phyloP scores from a whole-genome alignment of 768 basidiomycete genomes.

The Mycena galericulata region DNA sequence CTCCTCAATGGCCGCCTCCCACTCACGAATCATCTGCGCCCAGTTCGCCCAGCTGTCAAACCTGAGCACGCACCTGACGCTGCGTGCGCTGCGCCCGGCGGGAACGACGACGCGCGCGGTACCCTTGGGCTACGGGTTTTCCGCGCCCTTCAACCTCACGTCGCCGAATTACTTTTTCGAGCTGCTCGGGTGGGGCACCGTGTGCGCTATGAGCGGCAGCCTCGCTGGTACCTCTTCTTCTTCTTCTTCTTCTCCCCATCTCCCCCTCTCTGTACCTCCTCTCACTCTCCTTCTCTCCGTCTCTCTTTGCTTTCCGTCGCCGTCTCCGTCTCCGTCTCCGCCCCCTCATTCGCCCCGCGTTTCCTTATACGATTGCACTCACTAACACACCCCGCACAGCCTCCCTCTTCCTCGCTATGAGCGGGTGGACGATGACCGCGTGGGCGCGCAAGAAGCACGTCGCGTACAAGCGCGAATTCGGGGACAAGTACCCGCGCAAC shows the following conservation, averaged over 20 bases:
- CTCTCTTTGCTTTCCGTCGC: no score
- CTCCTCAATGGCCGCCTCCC: background rate
- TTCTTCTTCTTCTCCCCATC: background rate
- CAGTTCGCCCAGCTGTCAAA: constrained; percentile 92
- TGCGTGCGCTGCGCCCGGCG: constrained; percentile 85
- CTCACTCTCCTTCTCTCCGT: no score
- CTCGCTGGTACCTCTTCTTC: constrained; percentile 67
- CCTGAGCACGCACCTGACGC: constrained; percentile 81
- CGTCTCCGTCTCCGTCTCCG: no score
- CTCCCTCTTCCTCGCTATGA: constrained; percentile 72
- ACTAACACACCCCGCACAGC: constrained; percentile 50
- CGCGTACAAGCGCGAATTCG: constrained; percentile 94
- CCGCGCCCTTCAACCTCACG: constrained; percentile 65
- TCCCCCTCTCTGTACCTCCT: no score
- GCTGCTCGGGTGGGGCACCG: constrained; percentile 75
- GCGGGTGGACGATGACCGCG: constrained; percentile 74
- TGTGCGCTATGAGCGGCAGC: constrained; percentile 84
- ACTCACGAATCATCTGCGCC: background rate
- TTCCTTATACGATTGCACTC: no score
- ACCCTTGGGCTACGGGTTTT: constrained; percentile 94
- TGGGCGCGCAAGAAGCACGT: constrained; percentile 96
- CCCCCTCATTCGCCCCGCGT: no score
- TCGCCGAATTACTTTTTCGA: constrained; percentile 98
- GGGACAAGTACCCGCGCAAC: constrained; percentile 88
- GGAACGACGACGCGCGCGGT: constrained; percentile 86